Evolutionary conservation across 495 filamentous ascomycete species (phyloP).

Genomic region (Cryomyces minteri): DNA sequence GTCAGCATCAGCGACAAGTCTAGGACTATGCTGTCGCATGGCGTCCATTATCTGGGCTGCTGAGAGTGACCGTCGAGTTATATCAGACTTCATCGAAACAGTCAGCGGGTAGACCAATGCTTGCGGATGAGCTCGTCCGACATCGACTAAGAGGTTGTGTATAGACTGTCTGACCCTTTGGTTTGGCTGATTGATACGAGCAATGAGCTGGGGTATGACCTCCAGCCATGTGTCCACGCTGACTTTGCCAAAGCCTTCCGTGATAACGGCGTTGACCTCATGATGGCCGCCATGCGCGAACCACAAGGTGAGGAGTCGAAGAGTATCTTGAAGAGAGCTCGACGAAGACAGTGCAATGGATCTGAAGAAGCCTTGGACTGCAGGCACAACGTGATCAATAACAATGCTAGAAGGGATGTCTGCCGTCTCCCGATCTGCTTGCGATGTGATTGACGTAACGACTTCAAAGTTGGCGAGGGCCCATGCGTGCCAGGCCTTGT

Average conservation of each 20-base stretch:
- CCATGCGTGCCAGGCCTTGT: constrained; percentile 99
- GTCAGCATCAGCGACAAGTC: constrained; percentile 86
- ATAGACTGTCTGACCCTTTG: constrained; percentile 68
- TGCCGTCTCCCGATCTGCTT: constrained; percentile 37
- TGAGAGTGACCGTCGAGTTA: constrained; percentile 59
- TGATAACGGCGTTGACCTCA: constrained; percentile 74
- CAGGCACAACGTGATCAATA: constrained; percentile 79
- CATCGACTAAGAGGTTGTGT: constrained; percentile 75
- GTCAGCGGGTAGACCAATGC: constrained; percentile 99
- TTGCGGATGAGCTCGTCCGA: constrained; percentile 86
- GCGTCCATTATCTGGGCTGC: constrained; percentile 90
- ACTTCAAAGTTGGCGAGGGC: constrained; percentile 98
- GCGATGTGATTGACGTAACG: constrained; percentile 55
- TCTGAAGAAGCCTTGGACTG: constrained; percentile 84
- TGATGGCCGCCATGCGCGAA: constrained; percentile 78
- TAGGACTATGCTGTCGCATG: constrained; percentile 90
- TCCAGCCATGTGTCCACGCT: constrained; percentile 97
- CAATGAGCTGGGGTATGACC: constrained; percentile 93
- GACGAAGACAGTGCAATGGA: constrained; percentile 82
- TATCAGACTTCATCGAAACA: constrained; percentile 90
- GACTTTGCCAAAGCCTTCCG: constrained; percentile 74
- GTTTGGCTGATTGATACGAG: constrained; percentile 91
- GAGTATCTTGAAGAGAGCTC: constrained; percentile 87
- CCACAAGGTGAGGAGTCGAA: constrained; percentile 86
- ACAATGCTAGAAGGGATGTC: constrained; percentile 44